A percentile compares a stretch with the other conserved stretches of the same genome.
These are phyloP conservation scores for Rhizopogon vesiculosus DNA, from an alignment of 768 basidiomycete genomes.

Conservation along the genomic window DNA sequence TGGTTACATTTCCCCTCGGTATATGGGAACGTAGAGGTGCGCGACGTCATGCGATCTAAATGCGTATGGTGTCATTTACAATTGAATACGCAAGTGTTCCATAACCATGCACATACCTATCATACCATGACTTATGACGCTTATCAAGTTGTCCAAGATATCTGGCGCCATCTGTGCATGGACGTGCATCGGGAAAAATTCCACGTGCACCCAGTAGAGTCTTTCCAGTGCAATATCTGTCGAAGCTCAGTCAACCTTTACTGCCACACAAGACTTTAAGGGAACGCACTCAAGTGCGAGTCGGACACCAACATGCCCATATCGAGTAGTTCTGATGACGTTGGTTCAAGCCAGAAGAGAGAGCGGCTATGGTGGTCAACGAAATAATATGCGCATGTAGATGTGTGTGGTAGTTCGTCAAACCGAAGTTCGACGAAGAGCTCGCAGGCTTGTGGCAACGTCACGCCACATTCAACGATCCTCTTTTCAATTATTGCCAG, in stretches of 20 bases:
- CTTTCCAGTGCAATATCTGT: conserved; percentile 40
- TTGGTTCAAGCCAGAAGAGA: conserved; percentile 45
- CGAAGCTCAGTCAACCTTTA: neutral
- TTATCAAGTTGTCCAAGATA: conserved; percentile 39
- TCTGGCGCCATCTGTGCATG: conserved; percentile 21
- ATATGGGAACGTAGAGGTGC: conserved; percentile 51
- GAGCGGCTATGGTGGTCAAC: conserved; percentile 39
- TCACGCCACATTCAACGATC: conserved; percentile 26
- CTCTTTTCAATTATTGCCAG: conserved; percentile 28
- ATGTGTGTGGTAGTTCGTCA: conserved; percentile 21
- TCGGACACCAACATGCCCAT: conserved; percentile 38
- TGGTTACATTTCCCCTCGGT: conserved; percentile 36
- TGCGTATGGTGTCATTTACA: conserved; percentile 7
- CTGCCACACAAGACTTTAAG: neutral
- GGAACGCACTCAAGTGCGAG: conserved; percentile 44
- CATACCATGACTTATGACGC: conserved; percentile 43
- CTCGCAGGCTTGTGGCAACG: conserved; percentile 37
- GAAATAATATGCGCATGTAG: conserved; percentile 49
- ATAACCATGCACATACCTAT: conserved; percentile 31
- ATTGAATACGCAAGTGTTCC: conserved; percentile 3
- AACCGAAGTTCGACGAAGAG: conserved; percentile 42
- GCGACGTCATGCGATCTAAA: conserved; percentile 51
- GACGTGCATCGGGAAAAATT: conserved; percentile 51
- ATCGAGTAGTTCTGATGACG: conserved; percentile 35
- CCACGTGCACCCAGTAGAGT: conserved; percentile 54